A percentile compares a stretch with the other conserved stretches of the same genome.
Conservation (phyloP, 441 rosid genomes). For the Gossypium trilobum region DNA sequence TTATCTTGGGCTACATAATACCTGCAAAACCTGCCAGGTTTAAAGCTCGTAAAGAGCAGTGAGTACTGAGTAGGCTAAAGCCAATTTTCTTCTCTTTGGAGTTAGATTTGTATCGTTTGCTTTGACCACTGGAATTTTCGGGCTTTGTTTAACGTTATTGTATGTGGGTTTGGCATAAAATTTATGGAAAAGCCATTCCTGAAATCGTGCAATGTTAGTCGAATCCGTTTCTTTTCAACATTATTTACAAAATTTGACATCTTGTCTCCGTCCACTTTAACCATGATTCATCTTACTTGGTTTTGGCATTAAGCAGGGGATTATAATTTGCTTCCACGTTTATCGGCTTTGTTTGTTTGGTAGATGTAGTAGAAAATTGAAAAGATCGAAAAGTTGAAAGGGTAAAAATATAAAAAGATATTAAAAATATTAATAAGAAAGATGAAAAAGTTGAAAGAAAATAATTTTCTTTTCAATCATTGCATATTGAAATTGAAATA, state of each 20-base stretch:
- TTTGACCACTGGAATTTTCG: neutral
- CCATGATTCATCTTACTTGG: neutral
- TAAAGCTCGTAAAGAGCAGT: constrained; percentile 49
- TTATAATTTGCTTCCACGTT: no score
- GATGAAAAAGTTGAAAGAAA: no score
- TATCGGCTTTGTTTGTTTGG: no score
- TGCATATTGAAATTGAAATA: no score
- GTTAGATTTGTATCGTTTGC: neutral
- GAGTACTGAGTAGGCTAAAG: constrained; percentile 14
- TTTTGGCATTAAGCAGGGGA: neutral
- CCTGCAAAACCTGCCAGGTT: constrained; percentile 58
- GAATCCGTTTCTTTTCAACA: no score
- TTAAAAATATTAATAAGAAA: no score
- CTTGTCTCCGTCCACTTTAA: neutral
- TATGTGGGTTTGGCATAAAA: neutral
- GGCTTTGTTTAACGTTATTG: neutral
- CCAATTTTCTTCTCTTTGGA: neutral
- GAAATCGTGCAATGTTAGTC: neutral
- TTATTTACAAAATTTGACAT: neutral
- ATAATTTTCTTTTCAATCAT: no score
- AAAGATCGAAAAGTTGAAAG: no score
- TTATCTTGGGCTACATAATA: constrained; percentile 50
- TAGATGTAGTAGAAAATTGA: no score
- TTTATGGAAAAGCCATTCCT: neutral
- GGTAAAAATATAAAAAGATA: no score